A percentile compares a stretch with the other conserved stretches of the same genome.
Evolutionary conservation across 768 basidiomycete genomes (phyloP).

Genomic region (Rhizopogon rudus): DNA sequence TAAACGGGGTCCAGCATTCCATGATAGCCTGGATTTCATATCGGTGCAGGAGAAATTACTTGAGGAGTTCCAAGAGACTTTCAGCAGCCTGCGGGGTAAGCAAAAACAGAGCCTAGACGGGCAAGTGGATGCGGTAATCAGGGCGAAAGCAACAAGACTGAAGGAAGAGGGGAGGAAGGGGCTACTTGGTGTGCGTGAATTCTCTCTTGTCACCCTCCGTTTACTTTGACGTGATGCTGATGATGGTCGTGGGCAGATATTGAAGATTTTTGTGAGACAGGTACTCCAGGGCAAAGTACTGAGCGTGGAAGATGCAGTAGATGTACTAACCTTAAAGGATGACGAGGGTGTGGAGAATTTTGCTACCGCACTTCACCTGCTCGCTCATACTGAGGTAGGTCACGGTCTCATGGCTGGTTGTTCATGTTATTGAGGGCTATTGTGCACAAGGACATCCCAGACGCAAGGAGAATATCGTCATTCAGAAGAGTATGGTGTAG

Average conservation of each 20-base stretch:
- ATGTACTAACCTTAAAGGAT: conserved; percentile 83
- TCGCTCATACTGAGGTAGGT: conserved; percentile 50
- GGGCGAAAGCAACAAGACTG: conserved; percentile 43
- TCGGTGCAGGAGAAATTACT: conserved; percentile 73
- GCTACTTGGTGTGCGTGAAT: conserved; percentile 32
- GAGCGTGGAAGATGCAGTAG: conserved; percentile 74
- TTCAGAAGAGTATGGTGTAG: conserved; percentile 82
- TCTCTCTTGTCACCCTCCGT: neutral
- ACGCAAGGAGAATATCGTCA: conserved; percentile 61
- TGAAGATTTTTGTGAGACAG: conserved; percentile 62
- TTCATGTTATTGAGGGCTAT: neutral
- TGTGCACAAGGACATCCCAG: conserved; percentile 56
- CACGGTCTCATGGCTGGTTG: neutral
- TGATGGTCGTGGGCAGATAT: conserved; percentile 40
- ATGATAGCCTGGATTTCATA: conserved; percentile 83
- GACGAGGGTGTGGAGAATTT: conserved; percentile 64
- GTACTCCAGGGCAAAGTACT: conserved; percentile 74
- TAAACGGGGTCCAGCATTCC: conserved; percentile 54
- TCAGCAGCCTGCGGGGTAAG: conserved; percentile 42
- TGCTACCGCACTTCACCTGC: conserved; percentile 62
- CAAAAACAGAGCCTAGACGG: conserved; percentile 61
- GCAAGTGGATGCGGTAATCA: conserved; percentile 61
- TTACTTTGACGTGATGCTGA: neutral
- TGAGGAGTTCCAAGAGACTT: conserved; percentile 51
- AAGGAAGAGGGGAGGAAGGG: conserved; percentile 41